These are phyloP conservation scores for Cyclotella cryptica DNA, from an alignment of 108 stramenopile species.

Conservation along the genomic window DNA sequence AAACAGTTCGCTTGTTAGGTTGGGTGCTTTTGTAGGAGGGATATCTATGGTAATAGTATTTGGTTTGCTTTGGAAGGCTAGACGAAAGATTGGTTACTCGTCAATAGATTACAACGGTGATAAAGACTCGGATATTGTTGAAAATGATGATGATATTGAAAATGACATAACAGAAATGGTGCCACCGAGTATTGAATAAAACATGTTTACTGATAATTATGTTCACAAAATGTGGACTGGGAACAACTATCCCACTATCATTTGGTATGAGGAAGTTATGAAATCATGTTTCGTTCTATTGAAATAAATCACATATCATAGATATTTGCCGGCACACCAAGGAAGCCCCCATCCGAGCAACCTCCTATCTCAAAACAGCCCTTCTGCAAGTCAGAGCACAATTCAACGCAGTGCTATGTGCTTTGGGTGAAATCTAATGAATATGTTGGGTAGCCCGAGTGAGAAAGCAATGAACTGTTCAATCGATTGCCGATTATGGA, in stretches of 20 bases:
- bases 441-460: slow-evolving; percentile 79
- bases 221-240: too few relatives aligned
- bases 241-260: too few relatives aligned
- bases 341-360: slow-evolving; percentile 67
- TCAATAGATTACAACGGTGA: not conserved
- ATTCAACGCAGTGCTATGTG: slow-evolving; percentile 9
- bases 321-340: slow-evolving; percentile 72
- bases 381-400: not conserved
- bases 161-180: slow-evolving; percentile 2
- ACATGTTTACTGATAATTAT: too few relatives aligned
- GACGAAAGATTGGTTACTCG: slow-evolving; percentile 12
- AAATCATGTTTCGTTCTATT: too few relatives aligned
- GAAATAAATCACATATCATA: slow-evolving; percentile 45
- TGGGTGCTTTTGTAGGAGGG: not conserved
- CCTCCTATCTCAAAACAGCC: slow-evolving; percentile 59
- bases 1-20: not conserved
- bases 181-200: too few relatives aligned
- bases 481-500: slow-evolving; percentile 85
- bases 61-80: not conserved
- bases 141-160: not conserved
- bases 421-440: slow-evolving; percentile 55
- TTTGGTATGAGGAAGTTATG: too few relatives aligned
- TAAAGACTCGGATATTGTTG: slow-evolving; percentile 12
- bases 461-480: slow-evolving; percentile 63
- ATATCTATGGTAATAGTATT: not conserved